These are phyloP conservation scores for Tetraselmis chui DNA, from an alignment of 139 green algal species.

Conservation along the genomic window DNA sequence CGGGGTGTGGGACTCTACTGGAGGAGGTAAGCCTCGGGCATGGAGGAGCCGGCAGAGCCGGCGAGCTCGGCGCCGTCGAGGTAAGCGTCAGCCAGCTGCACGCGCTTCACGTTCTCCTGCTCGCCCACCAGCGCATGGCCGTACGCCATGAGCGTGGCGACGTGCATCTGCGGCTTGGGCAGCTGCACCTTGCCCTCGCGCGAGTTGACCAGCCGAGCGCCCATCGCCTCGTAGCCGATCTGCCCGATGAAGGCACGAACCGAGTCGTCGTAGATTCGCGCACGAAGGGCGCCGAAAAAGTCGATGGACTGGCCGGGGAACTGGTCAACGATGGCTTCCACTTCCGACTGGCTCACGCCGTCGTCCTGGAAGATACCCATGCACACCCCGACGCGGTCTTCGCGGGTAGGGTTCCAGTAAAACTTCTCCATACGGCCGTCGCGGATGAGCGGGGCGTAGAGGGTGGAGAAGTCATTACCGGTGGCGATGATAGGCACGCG, in stretches of 20 bases:
- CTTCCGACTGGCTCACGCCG: conserved; percentile 33
- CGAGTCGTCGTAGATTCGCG: conserved; percentile 91
- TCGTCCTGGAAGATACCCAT: conserved; percentile 94
- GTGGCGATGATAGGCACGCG: conserved; percentile 93
- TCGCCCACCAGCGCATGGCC: conserved; percentile 83
- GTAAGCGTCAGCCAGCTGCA: conserved; percentile 97
- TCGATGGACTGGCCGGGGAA: conserved; percentile 99
- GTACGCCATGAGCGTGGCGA: conserved; percentile 52
- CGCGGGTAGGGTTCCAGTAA: conserved; percentile 95
- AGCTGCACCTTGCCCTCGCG: conserved; percentile 67
- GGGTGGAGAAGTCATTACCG: conserved; percentile 98
- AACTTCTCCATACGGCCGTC: conserved; percentile 99
- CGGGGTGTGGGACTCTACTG: no score
- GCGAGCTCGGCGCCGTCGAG: conserved; percentile 78
- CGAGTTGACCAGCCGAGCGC: conserved; percentile 85
- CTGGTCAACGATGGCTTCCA: conserved; percentile 85
- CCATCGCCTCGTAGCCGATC: conserved; percentile 83
- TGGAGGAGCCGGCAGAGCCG: conserved; percentile 51
- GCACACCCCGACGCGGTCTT: conserved; percentile 94
- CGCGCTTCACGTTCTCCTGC: conserved; percentile 98
- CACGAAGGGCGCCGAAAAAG: conserved; percentile 95
- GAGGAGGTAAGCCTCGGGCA: conserved; percentile 61
- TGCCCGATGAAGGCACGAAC: conserved; percentile 64
- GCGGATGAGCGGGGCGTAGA: conserved; percentile 98
- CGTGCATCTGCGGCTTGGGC: conserved; percentile 28